A percentile compares a stretch with the other conserved stretches of the same genome.
phyloP scores from a whole-genome alignment of 305 asterid genomes.

The Solanum hybrid region DNA sequence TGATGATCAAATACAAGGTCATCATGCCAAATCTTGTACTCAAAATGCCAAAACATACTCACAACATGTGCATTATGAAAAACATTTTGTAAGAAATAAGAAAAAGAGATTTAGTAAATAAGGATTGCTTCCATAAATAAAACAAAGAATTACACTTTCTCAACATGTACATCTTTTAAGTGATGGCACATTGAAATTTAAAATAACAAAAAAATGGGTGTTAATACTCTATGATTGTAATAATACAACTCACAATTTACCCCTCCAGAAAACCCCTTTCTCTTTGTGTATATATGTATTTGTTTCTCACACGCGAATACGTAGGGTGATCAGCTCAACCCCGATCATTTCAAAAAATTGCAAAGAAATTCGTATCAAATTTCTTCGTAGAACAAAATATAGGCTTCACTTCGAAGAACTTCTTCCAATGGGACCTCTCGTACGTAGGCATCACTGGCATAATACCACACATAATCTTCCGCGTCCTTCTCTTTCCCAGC shows the following conservation, averaged over 20 bases:
- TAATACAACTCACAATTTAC: conserved; percentile 1
- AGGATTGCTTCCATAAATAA: not conserved
- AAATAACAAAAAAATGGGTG: conserved; percentile 2
- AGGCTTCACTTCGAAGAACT: conserved; percentile 69
- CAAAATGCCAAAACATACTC: not conserved
- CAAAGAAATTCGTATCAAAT: conserved; percentile 22
- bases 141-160: not conserved
- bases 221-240: not conserved
- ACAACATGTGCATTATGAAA: not conserved
- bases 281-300: not conserved
- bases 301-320: not conserved
- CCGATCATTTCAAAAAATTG: conserved; percentile 10
- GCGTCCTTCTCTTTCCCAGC: not conserved
- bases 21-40: not conserved
- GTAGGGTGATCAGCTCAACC: not conserved
- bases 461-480: conserved; percentile 48
- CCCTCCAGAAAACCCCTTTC: not conserved
- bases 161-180: conserved; percentile 1
- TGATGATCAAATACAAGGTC: too few relatives aligned
- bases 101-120: not conserved
- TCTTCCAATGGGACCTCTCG: conserved; percentile 55
- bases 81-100: not conserved
- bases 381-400: conserved; percentile 72
- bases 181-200: not conserved
- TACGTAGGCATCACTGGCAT: conserved; percentile 67